Evolutionary conservation across 305 asterid genomes (phyloP).

Genomic region (Fraxinus baroniana): DNA sequence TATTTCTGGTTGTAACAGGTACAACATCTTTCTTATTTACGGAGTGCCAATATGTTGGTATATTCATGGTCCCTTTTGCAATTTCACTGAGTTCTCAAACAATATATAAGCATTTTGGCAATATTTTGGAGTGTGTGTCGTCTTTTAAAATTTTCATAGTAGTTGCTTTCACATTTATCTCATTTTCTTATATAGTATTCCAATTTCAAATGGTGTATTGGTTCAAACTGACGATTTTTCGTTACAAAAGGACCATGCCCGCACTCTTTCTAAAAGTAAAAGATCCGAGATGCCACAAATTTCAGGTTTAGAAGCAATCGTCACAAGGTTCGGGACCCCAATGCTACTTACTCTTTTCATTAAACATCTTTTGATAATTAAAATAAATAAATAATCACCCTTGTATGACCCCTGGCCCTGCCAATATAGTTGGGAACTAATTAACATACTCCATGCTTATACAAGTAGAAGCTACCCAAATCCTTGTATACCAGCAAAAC

Average conservation of each 20-base stretch:
- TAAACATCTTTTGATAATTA: background rate
- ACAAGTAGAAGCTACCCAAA: background rate
- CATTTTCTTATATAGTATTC: background rate
- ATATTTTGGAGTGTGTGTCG: background rate
- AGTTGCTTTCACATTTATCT: background rate
- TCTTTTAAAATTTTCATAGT: background rate
- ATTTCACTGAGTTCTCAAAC: conserved; percentile 17
- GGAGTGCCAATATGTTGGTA: conserved; percentile 58
- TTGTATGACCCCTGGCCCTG: background rate
- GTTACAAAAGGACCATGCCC: background rate
- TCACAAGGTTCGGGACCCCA: background rate
- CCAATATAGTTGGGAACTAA: background rate
- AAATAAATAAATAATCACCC: background rate
- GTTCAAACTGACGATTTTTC: background rate
- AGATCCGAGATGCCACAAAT: background rate
- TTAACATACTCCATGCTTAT: background rate
- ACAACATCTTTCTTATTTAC: conserved; percentile 73
- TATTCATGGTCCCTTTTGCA: conserved; percentile 76
- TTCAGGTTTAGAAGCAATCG: background rate
- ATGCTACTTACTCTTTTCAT: background rate
- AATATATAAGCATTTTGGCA: background rate
- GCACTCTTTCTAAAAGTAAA: background rate
- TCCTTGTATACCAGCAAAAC: background rate
- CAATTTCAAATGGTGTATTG: background rate
- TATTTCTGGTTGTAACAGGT: conserved; percentile 40